Base-by-base conservation (phyloP, 192 early-diverging fungal genomes). In the Oehlia diaphana region DNA sequence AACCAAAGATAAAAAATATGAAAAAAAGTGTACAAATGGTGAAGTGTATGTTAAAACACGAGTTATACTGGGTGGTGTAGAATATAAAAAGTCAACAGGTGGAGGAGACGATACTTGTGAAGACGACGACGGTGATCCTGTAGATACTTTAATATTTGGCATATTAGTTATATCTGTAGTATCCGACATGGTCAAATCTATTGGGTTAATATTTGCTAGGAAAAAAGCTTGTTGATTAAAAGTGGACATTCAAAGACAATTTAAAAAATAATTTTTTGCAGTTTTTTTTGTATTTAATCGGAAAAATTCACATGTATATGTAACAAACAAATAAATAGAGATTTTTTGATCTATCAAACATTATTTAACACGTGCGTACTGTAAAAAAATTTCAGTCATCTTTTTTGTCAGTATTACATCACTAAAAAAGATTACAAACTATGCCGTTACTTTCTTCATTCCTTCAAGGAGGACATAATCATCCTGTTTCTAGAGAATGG, bases 391-490 rank as follows among this genome's bases (percentile, higher is more conserved):
- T 42, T 42, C 37, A 39, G 7, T 42, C 39, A 42, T 42, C 39
- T 42, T 42, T 42, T 42, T 42, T 42, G 39, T 42, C 39, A 42
- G 39, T 42, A 42, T 58, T 16, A 58, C 50, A 65, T 65, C 28
- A 65, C 26, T 2, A 14, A 28, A 10, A 14, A 31, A 31, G 33
- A 28, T 23, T 64, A n/a, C 26, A 26, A 37, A 69, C 33, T 13
- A 82, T 84, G 81, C 39, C 80, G 35, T 80, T 86, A 13, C 81
- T 89, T 79, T 85, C 91, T 28, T 93, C 92, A 13, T 85, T 96
- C 82, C 92, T 99, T 63, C 95, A 96, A 80, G 92, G 95, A 23
- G 96, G 96, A 9, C 93, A 92, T 86, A 92, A 95, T 84, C 91
- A 97, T 84, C 90, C 93, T 9, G 79, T 90, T 31, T 91, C 91